Conservation (phyloP, 495 filamentous ascomycete species). For the Hypoxylon fuscum region DNA sequence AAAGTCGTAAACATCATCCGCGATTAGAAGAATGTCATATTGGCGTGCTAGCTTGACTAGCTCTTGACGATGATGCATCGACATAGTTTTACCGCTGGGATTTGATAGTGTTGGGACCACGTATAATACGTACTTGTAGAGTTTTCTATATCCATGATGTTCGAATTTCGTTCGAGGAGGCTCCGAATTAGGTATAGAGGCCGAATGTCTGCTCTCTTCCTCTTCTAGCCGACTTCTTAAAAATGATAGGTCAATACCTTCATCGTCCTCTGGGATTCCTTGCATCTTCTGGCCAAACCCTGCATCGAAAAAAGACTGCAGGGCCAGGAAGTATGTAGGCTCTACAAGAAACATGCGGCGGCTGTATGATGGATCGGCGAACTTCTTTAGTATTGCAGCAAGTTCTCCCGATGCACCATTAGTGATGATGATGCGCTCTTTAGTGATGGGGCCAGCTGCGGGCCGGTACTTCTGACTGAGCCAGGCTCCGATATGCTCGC, state of each 20-base stretch:
- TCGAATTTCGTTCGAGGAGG: conserved; percentile 16
- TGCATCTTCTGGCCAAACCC: conserved; percentile 66
- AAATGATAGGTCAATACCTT: conserved; percentile 70
- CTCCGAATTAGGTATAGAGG: too few species aligned
- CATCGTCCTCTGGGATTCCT: conserved; percentile 72
- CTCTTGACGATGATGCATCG: conserved; percentile 62
- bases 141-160: conserved; percentile 56
- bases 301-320: conserved; percentile 74
- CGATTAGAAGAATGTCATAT: conserved; percentile 74
- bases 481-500: conserved; percentile 70
- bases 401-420: conserved; percentile 76
- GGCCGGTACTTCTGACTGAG: conserved; percentile 68
- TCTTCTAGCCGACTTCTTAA: conserved; percentile 55
- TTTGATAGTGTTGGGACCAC: conserved; percentile 80
- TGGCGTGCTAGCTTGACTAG: conserved; percentile 73
- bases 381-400: conserved; percentile 71
- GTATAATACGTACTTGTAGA: conserved; percentile 81
- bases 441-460: conserved; percentile 44
- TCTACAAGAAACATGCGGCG: conserved; percentile 75
- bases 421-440: conserved; percentile 73
- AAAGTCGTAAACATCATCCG: conserved; percentile 85
- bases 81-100: conserved; percentile 75
- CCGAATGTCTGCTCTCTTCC: conserved; percentile 44
- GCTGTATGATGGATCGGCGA: conserved; percentile 76
- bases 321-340: conserved; percentile 77